Evolutionary conservation across 2,329 filamentous ascomycete species (phyloP), one percentile per base, ranked within the genome.

Genomic region (Chaetothyriales sp.): DNA sequence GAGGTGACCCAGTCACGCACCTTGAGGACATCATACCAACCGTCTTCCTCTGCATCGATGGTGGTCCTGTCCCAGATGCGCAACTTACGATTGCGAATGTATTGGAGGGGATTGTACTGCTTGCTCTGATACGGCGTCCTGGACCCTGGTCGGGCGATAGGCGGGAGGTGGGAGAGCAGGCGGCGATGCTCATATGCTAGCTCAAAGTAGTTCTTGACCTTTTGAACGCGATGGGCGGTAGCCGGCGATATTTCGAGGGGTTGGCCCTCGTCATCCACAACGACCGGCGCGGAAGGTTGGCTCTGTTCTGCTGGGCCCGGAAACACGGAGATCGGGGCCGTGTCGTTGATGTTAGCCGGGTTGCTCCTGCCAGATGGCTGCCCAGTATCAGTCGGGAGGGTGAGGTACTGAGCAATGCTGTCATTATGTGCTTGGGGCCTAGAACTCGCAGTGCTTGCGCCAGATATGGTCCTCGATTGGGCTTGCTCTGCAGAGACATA

Each of bases 91-190:
- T 98, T 96, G 18, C 92, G 82, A 50, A 96, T 84, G 59, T 87
- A 87, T 65, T 96, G 92, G 20, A 98, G 69, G 3, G 90, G 92
- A 63, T 98, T 95, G 64, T 96, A 96, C 1, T 73, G 69, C 49
- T 89, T 81, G 53, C 53, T 55, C 26, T 51, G 48, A 25, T 32
- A 61, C 4, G 50, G 49, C 39, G 57, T 46, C 9, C 54, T 54
- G 10, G 36, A 48, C 3, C 49, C 53, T 28, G 58, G 58, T 18
- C 53, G 58, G 28, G 60, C 64, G 32, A 96, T 67, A 0, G 86
- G 86, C 7, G 88, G 86, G 0, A 96, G 70, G 55, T 81, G 75
- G 28, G 85, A 77, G n/a, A 96, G 71, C 8, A 96, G 68, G 2
- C 86, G 79, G 54, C 89, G 73, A 67, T 95, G 92, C 63, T 95